These are phyloP conservation scores for Fomitopsis palustris DNA, from an alignment of 1,284 basidiomycete genomes.

Conservation along the genomic window DNA sequence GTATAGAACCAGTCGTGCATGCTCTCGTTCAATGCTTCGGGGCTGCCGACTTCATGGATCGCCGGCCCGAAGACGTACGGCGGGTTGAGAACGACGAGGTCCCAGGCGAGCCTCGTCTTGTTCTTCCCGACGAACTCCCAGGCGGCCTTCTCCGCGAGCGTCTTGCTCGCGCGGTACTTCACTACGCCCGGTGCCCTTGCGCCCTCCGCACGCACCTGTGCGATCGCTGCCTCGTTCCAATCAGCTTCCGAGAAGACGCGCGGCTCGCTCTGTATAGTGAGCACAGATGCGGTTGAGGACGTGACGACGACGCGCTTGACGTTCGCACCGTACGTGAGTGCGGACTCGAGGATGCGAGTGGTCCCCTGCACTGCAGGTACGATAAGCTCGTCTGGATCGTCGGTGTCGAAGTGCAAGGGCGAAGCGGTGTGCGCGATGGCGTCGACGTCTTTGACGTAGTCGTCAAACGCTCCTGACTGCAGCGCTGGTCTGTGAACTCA, in stretches of 20 bases:
- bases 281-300: conserved; percentile 46
- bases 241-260: conserved; percentile 40
- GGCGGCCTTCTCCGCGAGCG: conserved; percentile 61
- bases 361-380: conserved; percentile 29
- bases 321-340: conserved; percentile 29
- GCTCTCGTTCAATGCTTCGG: conserved; percentile 55
- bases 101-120: conserved; percentile 45
- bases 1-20: conserved; percentile 31
- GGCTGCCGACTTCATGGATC: conserved; percentile 48
- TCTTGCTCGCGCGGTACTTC: conserved; percentile 64
- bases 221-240: conserved; percentile 62
- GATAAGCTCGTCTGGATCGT: conserved; percentile 34
- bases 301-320: conserved; percentile 67
- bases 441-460: conserved; percentile 39
- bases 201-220: conserved; percentile 50
- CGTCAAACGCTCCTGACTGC: conserved; percentile 37
- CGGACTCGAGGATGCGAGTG: conserved; percentile 23
- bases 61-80: conserved; percentile 45
- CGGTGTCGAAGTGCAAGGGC: conserved; percentile 35
- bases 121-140: conserved; percentile 59
- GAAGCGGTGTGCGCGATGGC: conserved; percentile 45
- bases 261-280: conserved; percentile 26
- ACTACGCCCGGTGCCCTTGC: conserved; percentile 35
- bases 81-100: conserved; percentile 55
- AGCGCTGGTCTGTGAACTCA: neutral